Percentiles rank a stretch among this genome's conserved stretches.
These are phyloP conservation scores for Fusarium musae DNA, from an alignment of 2,329 filamentous ascomycete genomes.

Conservation along the genomic window DNA sequence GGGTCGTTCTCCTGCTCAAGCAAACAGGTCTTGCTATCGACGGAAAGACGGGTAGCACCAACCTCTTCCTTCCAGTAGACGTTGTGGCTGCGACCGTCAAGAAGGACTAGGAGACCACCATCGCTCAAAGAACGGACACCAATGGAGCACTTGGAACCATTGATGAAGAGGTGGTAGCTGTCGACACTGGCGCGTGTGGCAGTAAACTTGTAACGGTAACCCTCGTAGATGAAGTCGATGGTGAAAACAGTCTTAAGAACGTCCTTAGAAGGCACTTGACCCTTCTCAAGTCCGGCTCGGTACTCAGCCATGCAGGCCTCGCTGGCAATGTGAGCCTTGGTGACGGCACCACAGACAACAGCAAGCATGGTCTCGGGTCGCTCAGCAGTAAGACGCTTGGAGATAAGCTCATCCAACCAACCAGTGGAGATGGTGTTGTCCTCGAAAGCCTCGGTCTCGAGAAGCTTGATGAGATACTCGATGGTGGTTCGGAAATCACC, in stretches of 20 bases:
- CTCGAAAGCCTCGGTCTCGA: constrained; percentile 98
- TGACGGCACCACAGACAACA: constrained; percentile 94
- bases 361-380: constrained; percentile 92
- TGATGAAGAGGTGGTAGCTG: constrained; percentile 98
- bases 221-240: constrained; percentile 99
- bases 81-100: constrained; percentile 94
- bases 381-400: constrained; percentile 96
- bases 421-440: constrained; percentile 99
- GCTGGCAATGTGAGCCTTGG: constrained; percentile 94
- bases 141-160: constrained; percentile 94
- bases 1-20: constrained; percentile 99
- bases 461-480: constrained; percentile 97
- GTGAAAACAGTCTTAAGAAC: constrained; percentile 97
- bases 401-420: constrained; percentile 98
- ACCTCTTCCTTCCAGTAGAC: constrained; percentile 99
- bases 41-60: constrained; percentile 91
- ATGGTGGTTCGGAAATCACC: constrained; percentile 99
- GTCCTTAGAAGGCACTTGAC: constrained; percentile 96
- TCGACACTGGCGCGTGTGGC: constrained; percentile 91
- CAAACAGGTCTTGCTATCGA: constrained; percentile 97
- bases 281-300: constrained; percentile 89
- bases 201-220: constrained; percentile 96
- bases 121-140: constrained; percentile 93
- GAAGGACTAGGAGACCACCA: constrained; percentile 89
- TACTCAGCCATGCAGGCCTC: constrained; percentile 91